Evolutionary conservation across 306 rosid species (phyloP).

Genomic region (Ceratonia siliqua): DNA sequence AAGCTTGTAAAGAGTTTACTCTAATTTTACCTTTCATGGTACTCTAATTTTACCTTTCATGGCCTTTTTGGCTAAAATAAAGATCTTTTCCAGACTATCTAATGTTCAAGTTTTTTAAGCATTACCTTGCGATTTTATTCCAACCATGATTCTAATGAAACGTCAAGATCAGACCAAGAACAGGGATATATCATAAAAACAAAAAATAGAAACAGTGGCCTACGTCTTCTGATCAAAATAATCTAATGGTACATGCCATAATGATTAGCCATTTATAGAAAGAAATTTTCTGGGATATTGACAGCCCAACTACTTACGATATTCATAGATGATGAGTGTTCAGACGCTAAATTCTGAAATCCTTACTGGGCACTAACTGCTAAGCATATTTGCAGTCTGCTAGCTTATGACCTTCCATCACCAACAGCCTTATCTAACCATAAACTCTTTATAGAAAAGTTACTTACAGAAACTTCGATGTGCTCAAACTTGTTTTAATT

Average conservation of each 20-base stretch:
- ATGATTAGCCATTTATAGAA: slow-evolving; percentile 5
- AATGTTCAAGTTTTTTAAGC: not conserved
- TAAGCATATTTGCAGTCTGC: not conserved
- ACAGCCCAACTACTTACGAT: not conserved
- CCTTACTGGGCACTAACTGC: not conserved
- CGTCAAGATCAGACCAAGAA: slow-evolving; percentile 8
- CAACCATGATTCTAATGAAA: not conserved
- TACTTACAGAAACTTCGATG: not conserved
- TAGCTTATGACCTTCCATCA: not conserved
- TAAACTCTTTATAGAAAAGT: not conserved
- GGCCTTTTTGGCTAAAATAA: not conserved
- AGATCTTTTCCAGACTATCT: not conserved
- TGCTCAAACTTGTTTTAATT: not conserved
- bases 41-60: not conserved
- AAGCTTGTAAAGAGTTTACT: not conserved
- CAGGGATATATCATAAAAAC: not conserved
- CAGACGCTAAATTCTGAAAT: not conserved
- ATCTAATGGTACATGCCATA: not conserved
- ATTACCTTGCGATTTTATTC: not conserved
- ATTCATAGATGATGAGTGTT: slow-evolving; percentile 13
- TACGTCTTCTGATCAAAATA: slow-evolving; percentile 2
- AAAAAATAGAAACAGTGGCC: not conserved
- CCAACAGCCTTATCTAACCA: not conserved
- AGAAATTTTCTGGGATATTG: slow-evolving; percentile 23
- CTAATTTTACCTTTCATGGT: too few relatives aligned